phyloP scores from a whole-genome alignment of 441 rosid species.

The Corymbia calophylla region DNA sequence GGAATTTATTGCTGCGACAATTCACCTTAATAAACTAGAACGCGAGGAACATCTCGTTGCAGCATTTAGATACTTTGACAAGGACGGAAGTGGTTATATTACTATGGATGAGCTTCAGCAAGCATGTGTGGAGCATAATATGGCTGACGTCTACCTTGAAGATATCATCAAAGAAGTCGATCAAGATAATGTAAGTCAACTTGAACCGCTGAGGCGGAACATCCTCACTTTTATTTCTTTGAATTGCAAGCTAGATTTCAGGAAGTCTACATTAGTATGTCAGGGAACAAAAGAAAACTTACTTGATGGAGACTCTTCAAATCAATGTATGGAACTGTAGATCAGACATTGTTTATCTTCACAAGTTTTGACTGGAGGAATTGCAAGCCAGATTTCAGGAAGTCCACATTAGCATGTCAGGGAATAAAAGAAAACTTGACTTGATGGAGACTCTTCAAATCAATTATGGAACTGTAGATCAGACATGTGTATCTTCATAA shows the following conservation, averaged over 20 bases:
- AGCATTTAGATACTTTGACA: constrained; percentile 11
- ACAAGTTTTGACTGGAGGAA: not conserved
- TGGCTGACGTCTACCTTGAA: constrained; percentile 9
- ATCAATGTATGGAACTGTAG: not conserved
- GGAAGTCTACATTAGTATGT: not conserved
- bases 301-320: not conserved
- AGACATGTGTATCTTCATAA: not conserved
- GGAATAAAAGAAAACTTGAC: not conserved
- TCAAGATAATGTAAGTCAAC: constrained; percentile 6
- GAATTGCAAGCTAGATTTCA: not conserved
- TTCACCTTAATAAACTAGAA: constrained; percentile 14
- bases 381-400: not conserved
- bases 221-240: not conserved
- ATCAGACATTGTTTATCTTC: not conserved
- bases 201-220: not conserved
- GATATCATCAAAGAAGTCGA: constrained; percentile 15
- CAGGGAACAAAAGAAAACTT: not conserved
- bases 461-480: not conserved
- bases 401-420: not conserved
- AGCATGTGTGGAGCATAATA: constrained; percentile 13
- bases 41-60: constrained; percentile 15
- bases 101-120: constrained; percentile 16
- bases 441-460: not conserved
- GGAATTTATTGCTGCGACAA: constrained; percentile 12
- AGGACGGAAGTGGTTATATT: constrained; percentile 13